Base-by-base conservation (phyloP, 2,329 filamentous ascomycete species). In the Aureobasidium leucospermi region DNA sequence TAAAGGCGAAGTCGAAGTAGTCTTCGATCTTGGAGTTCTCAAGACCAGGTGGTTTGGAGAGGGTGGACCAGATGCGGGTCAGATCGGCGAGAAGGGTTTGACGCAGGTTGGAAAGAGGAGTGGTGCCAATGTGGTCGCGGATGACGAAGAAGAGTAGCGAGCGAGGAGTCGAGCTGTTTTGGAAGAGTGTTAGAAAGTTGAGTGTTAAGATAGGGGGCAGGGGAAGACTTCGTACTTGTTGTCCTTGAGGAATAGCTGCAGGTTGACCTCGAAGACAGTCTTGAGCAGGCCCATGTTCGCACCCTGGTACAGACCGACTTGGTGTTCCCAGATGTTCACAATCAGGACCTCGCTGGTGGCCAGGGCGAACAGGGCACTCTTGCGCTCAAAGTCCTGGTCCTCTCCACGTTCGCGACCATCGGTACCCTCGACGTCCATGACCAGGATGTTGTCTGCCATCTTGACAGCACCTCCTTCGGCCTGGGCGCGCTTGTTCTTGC, bases 311-410 rank as follows among this genome's bases (percentile, higher is more conserved):
- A 99, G 75, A 49, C 94, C 94, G 63, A 99, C 94, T 75, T 99
- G 94, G 74, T 96, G 93, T 76, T 99, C 94, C 94, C 94, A 99
- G 66, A 99, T 96, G 72, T 99, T 99, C 74, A 99, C 88, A 70
- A 99, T 95, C 67, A 99, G 81, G 56, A 99, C 93, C 78, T 99
- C 94, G 73, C 93, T 97, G 16, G 94, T 99, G 52, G 94, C 94
- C 68, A 99, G 82, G 55, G 94, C 94, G 76, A 99, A 99, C 19
- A 99, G 82, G 28, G 94, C 94, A 74, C 92, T 96, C 79, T 99
- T 99, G 70, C 94, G 84, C 81, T 99, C 94, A 74, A 99, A 99
- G 72, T 99, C 94, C 75, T 99, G 94, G 71, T 99, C 94, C 74
- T 99, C 94, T 64, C 94, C 94, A 65, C 94, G 84, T 78, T 99